A percentile compares a stretch with the other conserved stretches of the same genome.
phyloP scores from a whole-genome alignment of 495 filamentous ascomycete species.

The Tuber magnatum region DNA sequence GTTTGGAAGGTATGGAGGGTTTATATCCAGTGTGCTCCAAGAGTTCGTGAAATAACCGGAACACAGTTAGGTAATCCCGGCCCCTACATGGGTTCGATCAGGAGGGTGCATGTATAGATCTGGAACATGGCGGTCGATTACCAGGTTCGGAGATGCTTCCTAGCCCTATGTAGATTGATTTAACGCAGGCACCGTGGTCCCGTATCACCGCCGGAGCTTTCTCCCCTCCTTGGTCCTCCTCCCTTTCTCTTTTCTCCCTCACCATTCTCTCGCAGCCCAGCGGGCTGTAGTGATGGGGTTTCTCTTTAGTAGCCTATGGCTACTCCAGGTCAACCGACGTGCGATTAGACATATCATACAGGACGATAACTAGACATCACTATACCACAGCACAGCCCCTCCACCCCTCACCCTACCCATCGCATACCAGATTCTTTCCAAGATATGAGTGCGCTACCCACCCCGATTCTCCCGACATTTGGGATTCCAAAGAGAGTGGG shows the following conservation, averaged over 20 bases:
- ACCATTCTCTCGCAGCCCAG: not conserved
- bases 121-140: not conserved
- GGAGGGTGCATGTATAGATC: not conserved
- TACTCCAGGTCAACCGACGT: not conserved
- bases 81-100: not conserved
- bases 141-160: slow-evolving; percentile 2
- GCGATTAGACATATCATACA: not conserved
- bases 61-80: not conserved
- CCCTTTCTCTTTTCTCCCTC: not conserved
- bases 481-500: not conserved
- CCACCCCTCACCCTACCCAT: not conserved
- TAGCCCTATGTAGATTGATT: not conserved
- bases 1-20: not conserved
- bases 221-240: not conserved
- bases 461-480: not conserved
- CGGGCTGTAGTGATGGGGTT: not conserved
- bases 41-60: not conserved
- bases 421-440: not conserved
- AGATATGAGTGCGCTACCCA: not conserved
- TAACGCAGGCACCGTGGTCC: not conserved
- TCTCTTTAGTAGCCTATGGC: not conserved
- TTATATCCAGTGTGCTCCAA: not conserved
- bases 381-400: not conserved
- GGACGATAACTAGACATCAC: not conserved
- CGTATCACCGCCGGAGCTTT: not conserved